Evolutionary conservation across 1,139 yeast species (phyloP).

Genomic region (Kodamaea suecica): DNA sequence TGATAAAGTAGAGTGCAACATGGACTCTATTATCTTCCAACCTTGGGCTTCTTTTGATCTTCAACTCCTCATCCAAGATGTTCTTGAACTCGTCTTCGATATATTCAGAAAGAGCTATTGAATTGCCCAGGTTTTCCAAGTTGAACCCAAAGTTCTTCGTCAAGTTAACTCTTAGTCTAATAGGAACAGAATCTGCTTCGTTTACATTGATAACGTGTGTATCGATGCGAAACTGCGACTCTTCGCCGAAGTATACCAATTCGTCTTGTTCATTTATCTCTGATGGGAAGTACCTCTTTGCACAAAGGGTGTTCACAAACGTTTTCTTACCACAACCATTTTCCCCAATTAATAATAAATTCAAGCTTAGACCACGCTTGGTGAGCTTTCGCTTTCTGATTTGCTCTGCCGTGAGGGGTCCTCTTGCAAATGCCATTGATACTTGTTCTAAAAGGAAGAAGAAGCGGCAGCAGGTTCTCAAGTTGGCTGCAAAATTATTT

Average conservation of each 20-base stretch:
- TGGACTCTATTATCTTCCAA: constrained; percentile 61
- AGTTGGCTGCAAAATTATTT: constrained; percentile 11
- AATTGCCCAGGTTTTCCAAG: constrained; percentile 32
- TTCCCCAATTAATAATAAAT: constrained; percentile 32
- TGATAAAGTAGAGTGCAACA: constrained; percentile 57
- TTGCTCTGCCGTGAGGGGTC: constrained; percentile 16
- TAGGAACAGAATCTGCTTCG: constrained; percentile 20
- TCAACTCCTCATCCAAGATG: constrained; percentile 57
- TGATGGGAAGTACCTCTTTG: constrained; percentile 12
- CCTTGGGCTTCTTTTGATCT: constrained; percentile 54
- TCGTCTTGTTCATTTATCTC: constrained; percentile 7
- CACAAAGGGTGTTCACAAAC: constrained; percentile 32
- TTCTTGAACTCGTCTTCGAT: constrained; percentile 55
- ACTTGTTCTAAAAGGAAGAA: constrained; percentile 1
- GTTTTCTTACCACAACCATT: constrained; percentile 35
- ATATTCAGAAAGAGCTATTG: constrained; percentile 37
- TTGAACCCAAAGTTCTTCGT: constrained; percentile 31
- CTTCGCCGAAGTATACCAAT: constrained; percentile 5
- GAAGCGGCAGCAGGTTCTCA: not conserved
- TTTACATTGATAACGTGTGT: constrained; percentile 15
- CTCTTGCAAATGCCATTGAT: not conserved
- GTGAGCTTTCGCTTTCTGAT: constrained; percentile 17
- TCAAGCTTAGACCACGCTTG: constrained; percentile 24
- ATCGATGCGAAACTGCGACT: constrained; percentile 13
- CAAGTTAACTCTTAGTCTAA: constrained; percentile 23